Evolutionary conservation across 345 rosid species (phyloP).

Genomic region (Sonneratia alba): DNA sequence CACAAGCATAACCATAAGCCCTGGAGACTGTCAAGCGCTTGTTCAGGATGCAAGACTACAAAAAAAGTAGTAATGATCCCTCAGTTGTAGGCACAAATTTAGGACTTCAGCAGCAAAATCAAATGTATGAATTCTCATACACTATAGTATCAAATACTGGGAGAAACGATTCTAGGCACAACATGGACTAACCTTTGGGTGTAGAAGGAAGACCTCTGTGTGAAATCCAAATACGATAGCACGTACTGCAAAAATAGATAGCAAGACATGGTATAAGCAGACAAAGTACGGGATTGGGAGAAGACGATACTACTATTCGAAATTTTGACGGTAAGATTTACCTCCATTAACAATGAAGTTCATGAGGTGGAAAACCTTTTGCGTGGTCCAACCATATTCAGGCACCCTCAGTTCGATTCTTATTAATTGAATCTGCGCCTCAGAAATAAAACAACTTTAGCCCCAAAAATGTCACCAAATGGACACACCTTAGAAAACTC

Average conservation of each 20-base stretch:
- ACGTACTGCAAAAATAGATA: conserved; percentile 46
- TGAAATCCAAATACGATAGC: conserved; percentile 96
- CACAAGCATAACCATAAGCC: neutral
- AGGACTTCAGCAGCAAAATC: neutral
- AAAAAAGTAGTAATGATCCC: neutral
- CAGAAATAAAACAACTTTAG: conserved; percentile 6
- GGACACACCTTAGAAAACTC: neutral
- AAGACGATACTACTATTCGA: neutral
- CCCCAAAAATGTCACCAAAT: neutral
- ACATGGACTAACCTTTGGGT: conserved; percentile 68
- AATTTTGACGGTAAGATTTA: conserved; percentile 14
- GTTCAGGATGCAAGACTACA: neutral
- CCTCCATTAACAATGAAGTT: conserved; percentile 98
- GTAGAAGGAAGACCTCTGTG: conserved; percentile 56
- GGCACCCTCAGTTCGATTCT: conserved; percentile 97
- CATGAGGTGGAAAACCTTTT: conserved; percentile 97
- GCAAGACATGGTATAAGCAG: neutral
- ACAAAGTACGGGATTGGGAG: neutral
- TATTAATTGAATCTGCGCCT: conserved; percentile 63
- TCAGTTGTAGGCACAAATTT: neutral
- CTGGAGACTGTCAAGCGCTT: neutral
- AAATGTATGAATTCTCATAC: neutral
- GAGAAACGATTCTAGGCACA: neutral
- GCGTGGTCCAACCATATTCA: conserved; percentile 96
- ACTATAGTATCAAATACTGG: neutral